Percentiles rank a stretch among this genome's conserved stretches.
phyloP scores from a whole-genome alignment of 306 rosid species.

The Phaseolus lunatus region DNA sequence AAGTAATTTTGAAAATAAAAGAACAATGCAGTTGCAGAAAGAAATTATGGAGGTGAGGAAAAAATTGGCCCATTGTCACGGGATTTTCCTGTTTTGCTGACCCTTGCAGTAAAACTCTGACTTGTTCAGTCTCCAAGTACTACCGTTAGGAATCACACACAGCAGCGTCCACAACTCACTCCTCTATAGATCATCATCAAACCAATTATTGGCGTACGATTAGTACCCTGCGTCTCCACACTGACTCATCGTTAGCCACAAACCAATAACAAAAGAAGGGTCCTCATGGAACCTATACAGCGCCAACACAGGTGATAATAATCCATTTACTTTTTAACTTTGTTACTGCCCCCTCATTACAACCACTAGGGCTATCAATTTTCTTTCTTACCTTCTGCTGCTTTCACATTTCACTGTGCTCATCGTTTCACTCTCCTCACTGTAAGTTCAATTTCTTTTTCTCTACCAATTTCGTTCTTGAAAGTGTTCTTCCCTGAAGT shows the following conservation, averaged over 20 bases:
- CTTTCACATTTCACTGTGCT: background rate
- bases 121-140: background rate
- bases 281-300: background rate
- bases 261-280: background rate
- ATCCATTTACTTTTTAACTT: no score
- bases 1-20: no score
- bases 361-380: background rate
- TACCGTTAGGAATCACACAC: background rate
- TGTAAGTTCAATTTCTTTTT: constrained; percentile 22
- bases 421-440: background rate
- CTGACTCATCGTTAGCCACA: background rate
- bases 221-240: background rate
- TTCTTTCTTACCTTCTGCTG: background rate
- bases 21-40: no score
- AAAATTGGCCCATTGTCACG: no score
- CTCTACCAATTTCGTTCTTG: background rate
- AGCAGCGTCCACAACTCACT: background rate
- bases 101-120: background rate
- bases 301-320: background rate
- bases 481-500: constrained; percentile 3
- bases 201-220: background rate
- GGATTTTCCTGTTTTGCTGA: background rate
- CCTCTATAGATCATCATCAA: background rate
- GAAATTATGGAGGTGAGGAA: no score
- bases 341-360: no score